Base-by-base conservation (phyloP, 179 eudicot species). In the Beta lomatogona region DNA sequence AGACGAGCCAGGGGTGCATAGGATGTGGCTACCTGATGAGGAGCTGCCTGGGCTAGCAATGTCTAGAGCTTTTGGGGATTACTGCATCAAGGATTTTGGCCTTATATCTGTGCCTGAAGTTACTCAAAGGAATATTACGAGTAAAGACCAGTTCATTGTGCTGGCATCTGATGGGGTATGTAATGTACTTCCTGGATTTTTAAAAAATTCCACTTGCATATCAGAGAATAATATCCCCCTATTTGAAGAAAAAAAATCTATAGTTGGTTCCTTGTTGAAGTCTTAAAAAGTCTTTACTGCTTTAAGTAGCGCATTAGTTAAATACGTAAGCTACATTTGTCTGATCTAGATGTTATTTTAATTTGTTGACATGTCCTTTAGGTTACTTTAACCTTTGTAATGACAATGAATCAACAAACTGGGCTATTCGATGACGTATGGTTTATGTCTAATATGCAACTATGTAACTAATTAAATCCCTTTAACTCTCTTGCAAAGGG, bases 1-100 rank as follows among this genome's bases (percentile, higher is more conserved):
- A 1, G 99, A 96, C n/a, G 99, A 96, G 77, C 98, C 99, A 1
- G 98, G 98, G 58, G 90, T 94, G 31, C 97, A 94, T 82, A 83
- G 99, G 79, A 86, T 96, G 13, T 96, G 98, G 98, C 86, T 91
- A 50, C 97, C 99, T 0, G 82, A 91, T 55, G 97, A 86, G 84
- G 93, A 91, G 46, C 79, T 90, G 4, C 98, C 98, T 0, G 98
- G 98, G 74, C 87, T 93, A 46, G 98, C 98, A 63, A 93, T 96
- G 99, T 96, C 99, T 4, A 86, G 99, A 84, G 99, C 99, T 9
- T 93, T 96, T 59, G 98, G 99, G 16, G 99, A 96, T 85, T 89
- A 90, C 66, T 94, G 98, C 71, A 77, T 96, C 4, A 96, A 96
- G 83, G 93, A 92, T 71, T 94, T 89, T 76, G 99, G 99, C 52